These are phyloP conservation scores for Pulveroboletus frians DNA, from an alignment of 768 basidiomycete species.

Conservation along the genomic window DNA sequence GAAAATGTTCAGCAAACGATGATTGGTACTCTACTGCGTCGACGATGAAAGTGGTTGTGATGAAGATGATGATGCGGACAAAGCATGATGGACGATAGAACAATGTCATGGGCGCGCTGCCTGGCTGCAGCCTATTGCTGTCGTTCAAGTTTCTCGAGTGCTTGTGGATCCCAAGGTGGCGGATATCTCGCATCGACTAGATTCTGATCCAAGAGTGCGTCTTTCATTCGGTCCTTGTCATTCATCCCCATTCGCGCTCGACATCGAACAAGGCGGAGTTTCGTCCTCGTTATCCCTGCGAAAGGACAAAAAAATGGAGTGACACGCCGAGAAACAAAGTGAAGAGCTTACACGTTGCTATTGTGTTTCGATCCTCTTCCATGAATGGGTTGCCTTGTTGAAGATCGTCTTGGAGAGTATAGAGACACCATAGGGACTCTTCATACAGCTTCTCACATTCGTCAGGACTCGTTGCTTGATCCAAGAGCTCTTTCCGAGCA, in stretches of 20 bases:
- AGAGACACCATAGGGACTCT: slow-evolving; percentile 90
- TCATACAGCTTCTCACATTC: slow-evolving; percentile 95
- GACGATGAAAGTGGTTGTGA: background rate
- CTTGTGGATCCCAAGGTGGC: slow-evolving; percentile 63
- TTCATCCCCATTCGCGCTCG: slow-evolving; percentile 74
- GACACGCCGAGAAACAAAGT: background rate
- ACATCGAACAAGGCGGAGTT: slow-evolving; percentile 76
- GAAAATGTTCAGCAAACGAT: slow-evolving; percentile 2
- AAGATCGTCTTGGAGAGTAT: slow-evolving; percentile 86
- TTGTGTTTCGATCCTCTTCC: slow-evolving; percentile 78
- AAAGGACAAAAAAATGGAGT: background rate
- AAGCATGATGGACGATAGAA: background rate
- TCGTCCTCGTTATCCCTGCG: slow-evolving; percentile 80
- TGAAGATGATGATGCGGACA: background rate
- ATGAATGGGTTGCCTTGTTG: slow-evolving; percentile 79
- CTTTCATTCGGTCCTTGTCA: slow-evolving; percentile 63
- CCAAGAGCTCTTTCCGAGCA: slow-evolving; percentile 84
- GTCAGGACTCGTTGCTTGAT: slow-evolving; percentile 66
- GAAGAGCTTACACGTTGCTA: slow-evolving; percentile 59
- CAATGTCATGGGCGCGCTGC: slow-evolving; percentile 6
- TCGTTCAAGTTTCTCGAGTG: slow-evolving; percentile 27
- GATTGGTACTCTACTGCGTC: background rate
- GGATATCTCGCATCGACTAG: slow-evolving; percentile 67
- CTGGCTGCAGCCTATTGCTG: slow-evolving; percentile 21
- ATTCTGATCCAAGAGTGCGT: slow-evolving; percentile 76